Percentiles rank a stretch among this genome's conserved stretches.
Conservation (phyloP, 2,329 filamentous ascomycete species). For the Trichoderma polysporum region DNA sequence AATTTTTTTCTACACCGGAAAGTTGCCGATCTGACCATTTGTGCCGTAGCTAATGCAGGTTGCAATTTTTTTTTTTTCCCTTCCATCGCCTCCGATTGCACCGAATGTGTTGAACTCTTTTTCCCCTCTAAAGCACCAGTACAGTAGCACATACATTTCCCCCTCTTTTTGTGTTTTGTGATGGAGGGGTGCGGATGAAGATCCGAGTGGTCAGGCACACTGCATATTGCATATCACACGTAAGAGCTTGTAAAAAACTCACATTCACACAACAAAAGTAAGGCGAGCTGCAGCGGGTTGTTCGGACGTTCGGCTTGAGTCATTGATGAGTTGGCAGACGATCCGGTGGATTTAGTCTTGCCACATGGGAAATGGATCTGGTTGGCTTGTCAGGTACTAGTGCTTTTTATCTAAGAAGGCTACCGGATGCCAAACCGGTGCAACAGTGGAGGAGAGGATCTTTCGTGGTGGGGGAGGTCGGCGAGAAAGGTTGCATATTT, state of each 20-base stretch:
- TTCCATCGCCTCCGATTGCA: slow-evolving; percentile 12
- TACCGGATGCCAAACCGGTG: background rate
- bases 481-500: background rate
- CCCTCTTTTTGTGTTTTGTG: background rate
- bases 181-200: background rate
- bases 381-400: slow-evolving; percentile 10
- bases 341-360: background rate
- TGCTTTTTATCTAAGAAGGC: background rate
- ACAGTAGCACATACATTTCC: too few species aligned
- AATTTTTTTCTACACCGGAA: background rate
- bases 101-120: background rate
- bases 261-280: background rate
- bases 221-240: background rate
- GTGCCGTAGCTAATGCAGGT: slow-evolving; percentile 7
- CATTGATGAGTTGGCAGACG: slow-evolving; percentile 15
- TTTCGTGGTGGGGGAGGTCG: background rate
- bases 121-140: background rate
- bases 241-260: background rate
- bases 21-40: background rate
- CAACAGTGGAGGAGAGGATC: background rate
- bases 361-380: slow-evolving; percentile 5
- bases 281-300: slow-evolving; percentile 10
- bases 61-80: background rate
- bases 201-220: background rate
- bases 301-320: slow-evolving; percentile 3